These are phyloP conservation scores for Juglanconis oblonga DNA, from an alignment of 2,329 filamentous ascomycete genomes.

Conservation along the genomic window DNA sequence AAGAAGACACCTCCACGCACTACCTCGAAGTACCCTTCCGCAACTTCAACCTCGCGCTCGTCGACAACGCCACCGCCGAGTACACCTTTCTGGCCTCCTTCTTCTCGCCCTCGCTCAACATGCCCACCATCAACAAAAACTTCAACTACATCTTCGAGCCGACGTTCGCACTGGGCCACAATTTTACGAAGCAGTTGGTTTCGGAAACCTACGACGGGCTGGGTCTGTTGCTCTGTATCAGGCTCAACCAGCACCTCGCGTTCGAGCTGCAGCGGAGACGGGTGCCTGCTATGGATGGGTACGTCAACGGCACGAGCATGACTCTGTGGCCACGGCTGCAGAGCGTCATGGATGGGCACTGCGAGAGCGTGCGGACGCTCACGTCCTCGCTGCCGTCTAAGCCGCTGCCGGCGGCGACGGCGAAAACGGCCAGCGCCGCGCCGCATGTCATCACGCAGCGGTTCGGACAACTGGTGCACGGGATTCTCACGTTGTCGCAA, in stretches of 20 bases:
- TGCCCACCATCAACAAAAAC: conserved; percentile 74
- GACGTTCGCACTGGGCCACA: conserved; percentile 79
- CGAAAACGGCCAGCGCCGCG: conserved; percentile 67
- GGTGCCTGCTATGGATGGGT: conserved; percentile 82
- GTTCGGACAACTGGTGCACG: conserved; percentile 90
- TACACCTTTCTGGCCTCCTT: conserved; percentile 92
- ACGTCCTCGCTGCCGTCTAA: conserved; percentile 51
- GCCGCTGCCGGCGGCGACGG: conserved; percentile 40
- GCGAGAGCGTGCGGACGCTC: conserved; percentile 73
- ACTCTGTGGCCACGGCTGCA: conserved; percentile 95
- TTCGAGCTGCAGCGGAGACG: conserved; percentile 92
- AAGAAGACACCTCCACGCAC: conserved; percentile 82
- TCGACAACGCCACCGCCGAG: conserved; percentile 92
- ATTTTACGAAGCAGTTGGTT: conserved; percentile 72
- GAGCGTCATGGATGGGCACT: conserved; percentile 88
- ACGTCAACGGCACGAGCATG: conserved; percentile 95
- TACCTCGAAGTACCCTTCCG: conserved; percentile 89
- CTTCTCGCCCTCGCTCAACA: conserved; percentile 75
- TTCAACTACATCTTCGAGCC: conserved; percentile 88
- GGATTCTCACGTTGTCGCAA: conserved; percentile 77
- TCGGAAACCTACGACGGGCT: conserved; percentile 78
- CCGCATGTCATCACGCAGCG: conserved; percentile 90
- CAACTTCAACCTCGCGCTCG: conserved; percentile 88
- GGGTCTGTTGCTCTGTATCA: conserved; percentile 85
- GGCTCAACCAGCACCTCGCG: conserved; percentile 88